These are phyloP conservation scores for Hypoxylon sp. DNA, from an alignment of 2,329 filamentous ascomycete species.

Conservation along the genomic window DNA sequence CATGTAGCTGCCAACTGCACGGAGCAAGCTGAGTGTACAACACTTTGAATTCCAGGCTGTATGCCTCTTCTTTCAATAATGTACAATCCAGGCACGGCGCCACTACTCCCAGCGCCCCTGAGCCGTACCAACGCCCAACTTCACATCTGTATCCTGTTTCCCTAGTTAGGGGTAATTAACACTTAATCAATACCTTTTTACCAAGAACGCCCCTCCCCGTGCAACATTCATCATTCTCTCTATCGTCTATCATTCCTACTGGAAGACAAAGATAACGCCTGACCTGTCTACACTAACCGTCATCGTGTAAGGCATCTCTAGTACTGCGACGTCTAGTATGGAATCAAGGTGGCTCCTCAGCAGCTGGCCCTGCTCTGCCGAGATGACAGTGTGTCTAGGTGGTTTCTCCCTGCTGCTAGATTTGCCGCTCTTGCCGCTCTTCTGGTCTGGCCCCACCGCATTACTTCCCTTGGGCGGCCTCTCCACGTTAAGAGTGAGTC, in stretches of 20 bases:
- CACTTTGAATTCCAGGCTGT: neutral
- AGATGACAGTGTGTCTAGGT: constrained; percentile 86
- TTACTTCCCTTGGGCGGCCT: constrained; percentile 62
- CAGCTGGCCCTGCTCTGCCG: constrained; percentile 87
- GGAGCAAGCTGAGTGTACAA: neutral
- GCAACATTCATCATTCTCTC: constrained; percentile 7
- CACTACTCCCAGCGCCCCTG: neutral
- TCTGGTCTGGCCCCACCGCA: constrained; percentile 52
- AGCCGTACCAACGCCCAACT: constrained; percentile 9
- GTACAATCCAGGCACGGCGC: neutral
- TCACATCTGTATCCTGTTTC: constrained; percentile 20
- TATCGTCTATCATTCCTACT: constrained; percentile 45
- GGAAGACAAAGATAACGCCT: constrained; percentile 88
- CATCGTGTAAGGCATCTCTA: constrained; percentile 94
- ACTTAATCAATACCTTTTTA: neutral
- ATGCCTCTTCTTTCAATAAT: neutral
- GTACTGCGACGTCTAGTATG: constrained; percentile 87
- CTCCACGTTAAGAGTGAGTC: constrained; percentile 76
- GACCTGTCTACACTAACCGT: constrained; percentile 90
- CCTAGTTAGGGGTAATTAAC: constrained; percentile 3
- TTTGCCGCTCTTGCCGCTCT: constrained; percentile 42
- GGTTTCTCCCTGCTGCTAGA: constrained; percentile 61
- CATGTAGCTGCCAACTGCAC: neutral
- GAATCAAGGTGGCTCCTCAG: constrained; percentile 89
- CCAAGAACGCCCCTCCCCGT: constrained; percentile 16